These are phyloP conservation scores for Starmerella potacharoeniae DNA, from an alignment of 805 yeast species.

Conservation along the genomic window DNA sequence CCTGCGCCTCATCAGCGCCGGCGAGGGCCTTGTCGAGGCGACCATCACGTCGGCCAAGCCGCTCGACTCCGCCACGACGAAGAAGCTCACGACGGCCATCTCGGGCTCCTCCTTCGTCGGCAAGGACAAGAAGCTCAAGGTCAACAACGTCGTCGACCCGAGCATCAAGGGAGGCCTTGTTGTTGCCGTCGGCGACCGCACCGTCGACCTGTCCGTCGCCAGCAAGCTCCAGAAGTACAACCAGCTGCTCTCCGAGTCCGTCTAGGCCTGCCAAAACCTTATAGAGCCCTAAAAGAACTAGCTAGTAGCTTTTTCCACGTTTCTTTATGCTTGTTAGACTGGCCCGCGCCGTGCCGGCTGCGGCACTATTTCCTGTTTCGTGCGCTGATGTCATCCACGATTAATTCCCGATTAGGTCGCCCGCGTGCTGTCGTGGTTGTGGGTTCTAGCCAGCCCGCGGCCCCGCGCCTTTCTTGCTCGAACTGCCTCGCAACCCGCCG, in stretches of 20 bases:
- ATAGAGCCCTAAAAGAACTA: slow-evolving; percentile 1
- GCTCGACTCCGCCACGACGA: slow-evolving; percentile 68
- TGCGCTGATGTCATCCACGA: neutral
- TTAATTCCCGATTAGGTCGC: neutral
- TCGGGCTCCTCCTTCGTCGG: slow-evolving; percentile 73
- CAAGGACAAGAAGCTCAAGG: slow-evolving; percentile 70
- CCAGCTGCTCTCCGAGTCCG: slow-evolving; percentile 74
- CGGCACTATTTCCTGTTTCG: neutral
- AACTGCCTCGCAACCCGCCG: neutral
- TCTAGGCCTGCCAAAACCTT: slow-evolving; percentile 35
- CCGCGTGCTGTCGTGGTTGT: neutral
- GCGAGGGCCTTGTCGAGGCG: slow-evolving; percentile 87
- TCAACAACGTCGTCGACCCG: slow-evolving; percentile 73
- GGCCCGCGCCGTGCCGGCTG: neutral
- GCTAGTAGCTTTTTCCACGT: neutral
- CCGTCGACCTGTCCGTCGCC: slow-evolving; percentile 84
- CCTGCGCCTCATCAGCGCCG: slow-evolving; percentile 69
- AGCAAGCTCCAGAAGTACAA: slow-evolving; percentile 79
- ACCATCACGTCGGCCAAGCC: slow-evolving; percentile 76
- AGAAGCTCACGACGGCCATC: slow-evolving; percentile 68
- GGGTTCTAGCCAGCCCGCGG: neutral
- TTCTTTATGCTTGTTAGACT: neutral
- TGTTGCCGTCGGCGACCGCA: slow-evolving; percentile 92
- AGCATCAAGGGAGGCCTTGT: slow-evolving; percentile 91
- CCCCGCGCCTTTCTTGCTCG: no score